A percentile compares a stretch with the other conserved stretches of the same genome.
Conservation (phyloP, 2,329 filamentous ascomycete genomes). For the Epichloe baconii region DNA sequence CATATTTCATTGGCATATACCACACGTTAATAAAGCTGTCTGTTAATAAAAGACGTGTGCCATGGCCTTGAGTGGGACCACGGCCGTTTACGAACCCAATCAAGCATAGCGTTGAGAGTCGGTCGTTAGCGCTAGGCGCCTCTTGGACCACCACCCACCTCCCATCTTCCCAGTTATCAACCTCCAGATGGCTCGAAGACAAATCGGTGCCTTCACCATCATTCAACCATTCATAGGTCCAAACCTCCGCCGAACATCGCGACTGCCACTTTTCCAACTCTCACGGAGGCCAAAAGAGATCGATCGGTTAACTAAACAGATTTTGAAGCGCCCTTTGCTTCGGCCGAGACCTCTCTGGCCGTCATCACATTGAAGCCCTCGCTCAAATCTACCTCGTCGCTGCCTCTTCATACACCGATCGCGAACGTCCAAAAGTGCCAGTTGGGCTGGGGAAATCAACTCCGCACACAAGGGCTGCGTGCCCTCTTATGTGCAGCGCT, state of each 20-base stretch:
- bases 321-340: background rate
- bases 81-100: constrained; percentile 8
- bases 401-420: background rate
- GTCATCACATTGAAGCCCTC: background rate
- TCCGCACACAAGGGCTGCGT: constrained; percentile 3
- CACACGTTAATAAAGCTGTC: background rate
- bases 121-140: constrained; percentile 1
- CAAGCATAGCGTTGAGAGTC: constrained; percentile 5
- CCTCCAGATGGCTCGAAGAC: constrained; percentile 1
- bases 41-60: background rate
- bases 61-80: constrained; percentile 4
- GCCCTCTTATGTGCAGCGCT: constrained; percentile 5
- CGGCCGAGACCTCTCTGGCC: background rate
- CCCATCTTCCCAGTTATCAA: constrained; percentile 2
- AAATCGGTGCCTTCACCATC: background rate
- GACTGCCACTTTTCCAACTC: background rate
- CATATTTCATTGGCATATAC: constrained; percentile 1
- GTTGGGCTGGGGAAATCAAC: background rate
- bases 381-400: background rate
- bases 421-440: background rate
- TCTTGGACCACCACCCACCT: constrained; percentile 4
- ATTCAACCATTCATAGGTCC: background rate
- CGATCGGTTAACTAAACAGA: background rate
- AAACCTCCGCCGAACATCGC: background rate
- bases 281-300: background rate